Base-by-base conservation (phyloP, 2,329 filamentous ascomycete genomes). In the Colletotrichum liriopes region DNA sequence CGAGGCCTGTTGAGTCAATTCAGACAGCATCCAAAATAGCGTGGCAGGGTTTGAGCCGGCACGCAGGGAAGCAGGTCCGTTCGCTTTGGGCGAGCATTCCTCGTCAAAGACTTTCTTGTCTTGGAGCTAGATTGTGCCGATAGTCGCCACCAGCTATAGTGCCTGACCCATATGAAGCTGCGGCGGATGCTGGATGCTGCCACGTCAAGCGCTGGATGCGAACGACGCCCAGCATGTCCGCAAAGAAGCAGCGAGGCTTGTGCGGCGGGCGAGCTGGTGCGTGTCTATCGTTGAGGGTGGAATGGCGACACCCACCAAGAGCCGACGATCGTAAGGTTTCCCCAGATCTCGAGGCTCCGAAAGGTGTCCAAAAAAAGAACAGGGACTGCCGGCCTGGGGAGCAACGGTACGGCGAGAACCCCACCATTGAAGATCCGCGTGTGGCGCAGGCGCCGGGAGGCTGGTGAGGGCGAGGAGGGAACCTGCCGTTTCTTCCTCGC, bases 301-400 rank as follows among this genome's bases (percentile, higher is more conserved):
- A 54, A 62, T 56, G 49, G 29, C 47, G 55, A 61, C 35, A 23
- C 11, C 29, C 26, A 35, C 18, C 29, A 37, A 49, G 58, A 67
- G 35, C 49, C 47, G 47, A 65, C 26, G 18, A 51, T 51, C 55
- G 41, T 61, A 71, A 49, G 60, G 55, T 61, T 73, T 73, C 71
- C 71, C 71, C 71, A 67, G 67, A 66, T 71, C 66, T 72, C 66
- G 51, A 70, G 29, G 41, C 49, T 70, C 68, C 54, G 63, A 62
- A 65, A 47, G 35, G 12, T 59, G 23, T 41, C 65, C 65, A 74
- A 74, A 74, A 74, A 74, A 73, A 74, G 72, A 74, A 74, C 69
- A 73, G 35, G 61, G 61, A 58, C 71, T 73, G 67, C 71, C 29
- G 29, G 52, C 20, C 2, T 66, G 47, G 47, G 66, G 64, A 54